Conservation (phyloP, 768 basidiomycete genomes). For the Lactarius evosmus region DNA sequence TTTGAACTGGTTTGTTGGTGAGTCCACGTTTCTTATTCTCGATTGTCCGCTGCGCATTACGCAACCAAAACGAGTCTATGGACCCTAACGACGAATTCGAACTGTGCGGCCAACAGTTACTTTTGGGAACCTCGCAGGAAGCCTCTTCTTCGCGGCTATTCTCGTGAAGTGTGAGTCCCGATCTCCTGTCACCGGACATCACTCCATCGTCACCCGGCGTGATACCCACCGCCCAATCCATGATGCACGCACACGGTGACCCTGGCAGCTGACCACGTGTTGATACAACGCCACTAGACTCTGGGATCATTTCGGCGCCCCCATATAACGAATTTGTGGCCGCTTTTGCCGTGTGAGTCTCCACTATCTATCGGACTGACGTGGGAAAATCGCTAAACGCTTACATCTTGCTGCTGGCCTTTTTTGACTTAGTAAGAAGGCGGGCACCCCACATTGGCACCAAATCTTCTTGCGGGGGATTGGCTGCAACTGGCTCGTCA, state of each 20-base stretch:
- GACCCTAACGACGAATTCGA: not conserved
- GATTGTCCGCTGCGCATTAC: not conserved
- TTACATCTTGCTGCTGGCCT: not conserved
- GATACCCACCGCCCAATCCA: not conserved
- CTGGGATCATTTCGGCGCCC: constrained; percentile 53
- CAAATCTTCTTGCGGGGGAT: constrained; percentile 72
- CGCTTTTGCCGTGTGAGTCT: constrained; percentile 54
- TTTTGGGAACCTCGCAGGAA: constrained; percentile 67
- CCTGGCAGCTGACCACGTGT: not conserved
- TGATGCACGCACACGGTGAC: not conserved
- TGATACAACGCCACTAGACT: constrained; percentile 39
- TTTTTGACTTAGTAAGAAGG: constrained; percentile 50
- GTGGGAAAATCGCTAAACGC: not conserved
- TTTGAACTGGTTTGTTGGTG: constrained; percentile 68
- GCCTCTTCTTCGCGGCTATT: constrained; percentile 65
- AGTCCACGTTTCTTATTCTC: constrained; percentile 12
- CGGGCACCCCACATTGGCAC: constrained; percentile 62
- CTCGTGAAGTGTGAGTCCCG: constrained; percentile 56
- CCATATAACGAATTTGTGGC: constrained; percentile 57
- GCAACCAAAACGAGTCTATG: too few relatives aligned
- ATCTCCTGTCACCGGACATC: not conserved
- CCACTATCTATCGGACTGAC: not conserved
- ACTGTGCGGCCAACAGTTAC: constrained; percentile 41
- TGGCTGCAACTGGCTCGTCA: constrained; percentile 76
- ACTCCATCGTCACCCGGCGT: not conserved